Percentiles rank a stretch among this genome's conserved stretches.
phyloP scores from a whole-genome alignment of 495 filamentous ascomycete species.

The Talaromyces proteolyticus region DNA sequence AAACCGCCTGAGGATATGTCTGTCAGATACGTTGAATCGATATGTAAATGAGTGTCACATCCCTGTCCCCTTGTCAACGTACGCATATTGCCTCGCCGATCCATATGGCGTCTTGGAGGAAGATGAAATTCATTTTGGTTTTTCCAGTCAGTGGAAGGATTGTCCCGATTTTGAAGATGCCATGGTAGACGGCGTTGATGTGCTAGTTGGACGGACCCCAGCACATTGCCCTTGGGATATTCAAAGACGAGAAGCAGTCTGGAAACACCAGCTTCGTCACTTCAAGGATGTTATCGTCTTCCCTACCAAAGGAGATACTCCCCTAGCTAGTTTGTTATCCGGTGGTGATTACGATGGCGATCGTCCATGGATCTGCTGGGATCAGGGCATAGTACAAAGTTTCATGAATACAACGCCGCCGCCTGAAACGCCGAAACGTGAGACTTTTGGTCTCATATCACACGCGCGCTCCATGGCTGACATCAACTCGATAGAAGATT shows the following conservation, averaged over 20 bases:
- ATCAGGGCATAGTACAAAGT: slow-evolving; percentile 61
- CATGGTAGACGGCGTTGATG: slow-evolving; percentile 59
- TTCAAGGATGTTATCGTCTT: slow-evolving; percentile 88
- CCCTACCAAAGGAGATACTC: slow-evolving; percentile 57
- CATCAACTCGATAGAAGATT: slow-evolving; percentile 25
- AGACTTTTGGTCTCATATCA: slow-evolving; percentile 53
- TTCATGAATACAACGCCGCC: slow-evolving; percentile 69
- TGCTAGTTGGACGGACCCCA: slow-evolving; percentile 82
- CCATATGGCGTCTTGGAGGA: slow-evolving; percentile 63
- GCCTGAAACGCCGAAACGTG: slow-evolving; percentile 26
- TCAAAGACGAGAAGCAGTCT: slow-evolving; percentile 61
- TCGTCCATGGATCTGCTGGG: slow-evolving; percentile 87
- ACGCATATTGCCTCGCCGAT: slow-evolving; percentile 77
- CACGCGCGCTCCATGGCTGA: slow-evolving; percentile 39
- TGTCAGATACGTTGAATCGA: slow-evolving; percentile 47
- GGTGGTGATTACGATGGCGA: slow-evolving; percentile 97
- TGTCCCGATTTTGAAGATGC: slow-evolving; percentile 48
- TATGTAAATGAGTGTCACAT: slow-evolving; percentile 63
- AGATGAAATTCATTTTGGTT: slow-evolving; percentile 73
- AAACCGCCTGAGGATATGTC: slow-evolving; percentile 45
- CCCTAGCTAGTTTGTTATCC: slow-evolving; percentile 75
- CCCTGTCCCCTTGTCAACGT: slow-evolving; percentile 65
- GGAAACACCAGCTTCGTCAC: slow-evolving; percentile 61
- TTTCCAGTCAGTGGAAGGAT: slow-evolving; percentile 55
- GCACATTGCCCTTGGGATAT: slow-evolving; percentile 80